Evolutionary conservation across 305 asterid genomes (phyloP), one percentile per base, ranked within the genome.

Genomic region (Plantago rigida): DNA sequence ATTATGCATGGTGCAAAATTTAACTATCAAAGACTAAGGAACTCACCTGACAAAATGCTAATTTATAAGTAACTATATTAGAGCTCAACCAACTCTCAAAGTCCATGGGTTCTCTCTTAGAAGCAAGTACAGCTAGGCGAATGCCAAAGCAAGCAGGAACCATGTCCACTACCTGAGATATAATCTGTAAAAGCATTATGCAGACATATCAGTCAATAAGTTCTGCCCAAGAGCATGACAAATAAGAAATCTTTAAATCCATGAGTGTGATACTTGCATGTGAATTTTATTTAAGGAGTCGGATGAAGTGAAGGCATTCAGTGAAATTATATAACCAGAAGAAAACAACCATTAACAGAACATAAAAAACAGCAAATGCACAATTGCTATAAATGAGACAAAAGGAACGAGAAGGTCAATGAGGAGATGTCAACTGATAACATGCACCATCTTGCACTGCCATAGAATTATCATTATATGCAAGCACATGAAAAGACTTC

Each of bases 71-170:
- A 51, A 63, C 69, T 63, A 94, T 74, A 67, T 79, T 84, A 65
- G 75, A 65, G 74, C 58, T 77, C 83, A 94, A 71, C 97, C 97
- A 94, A 68, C 73, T 79, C 76, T 89, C 97, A 69, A 89, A 80
- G 78, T 94, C 97, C 75, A 87, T 41, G 56, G 81, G 71, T 59
- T 84, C 96, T 79, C 81, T 89, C 71, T 71, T 82, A 56, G 88
- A 89, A 79, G 97, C 93, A 82, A 89, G 69, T 29, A 83, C 89
- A 85, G 87, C 94, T 66, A 94, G 80, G 69, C 90, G 86, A 72
- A 89, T 75, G 67, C 89, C 88, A 63, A 85, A 79, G 78, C 68
- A 69, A 51, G 71, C 78, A 13, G 99, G 99, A 57, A 82, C 57
- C 84, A 75, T 79, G 73, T 89, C 95, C 77, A 94, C 69, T 22